Evolutionary conservation across 768 basidiomycete species (phyloP).

Genomic region (Dacryopinax spathularia): DNA sequence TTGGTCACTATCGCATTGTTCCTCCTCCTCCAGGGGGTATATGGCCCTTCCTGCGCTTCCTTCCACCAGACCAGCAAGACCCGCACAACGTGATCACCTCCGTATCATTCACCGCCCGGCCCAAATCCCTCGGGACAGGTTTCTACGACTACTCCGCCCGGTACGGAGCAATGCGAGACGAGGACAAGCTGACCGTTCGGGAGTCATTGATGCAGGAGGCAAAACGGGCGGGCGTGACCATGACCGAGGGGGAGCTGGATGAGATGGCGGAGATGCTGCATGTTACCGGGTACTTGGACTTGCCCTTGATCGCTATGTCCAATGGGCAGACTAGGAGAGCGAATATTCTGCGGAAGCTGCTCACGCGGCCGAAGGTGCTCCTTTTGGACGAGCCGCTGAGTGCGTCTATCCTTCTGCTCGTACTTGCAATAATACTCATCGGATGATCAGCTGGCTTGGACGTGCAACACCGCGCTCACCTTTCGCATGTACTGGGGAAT

Average conservation of each 20-base stretch:
- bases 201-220: constrained; percentile 52
- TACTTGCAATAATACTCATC: neutral
- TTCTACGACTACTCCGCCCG: constrained; percentile 91
- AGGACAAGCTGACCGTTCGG: constrained; percentile 62
- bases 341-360: constrained; percentile 61
- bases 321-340: constrained; percentile 88
- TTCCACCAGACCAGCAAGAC: constrained; percentile 22
- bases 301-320: constrained; percentile 72
- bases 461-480: constrained; percentile 37
- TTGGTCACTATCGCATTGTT: constrained; percentile 55
- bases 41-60: constrained; percentile 50
- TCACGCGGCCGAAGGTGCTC: constrained; percentile 55
- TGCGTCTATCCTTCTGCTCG: constrained; percentile 26
- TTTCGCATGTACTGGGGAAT: constrained; percentile 41
- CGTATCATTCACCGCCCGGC: constrained; percentile 56
- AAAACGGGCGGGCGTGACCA: constrained; percentile 16
- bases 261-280: constrained; percentile 42
- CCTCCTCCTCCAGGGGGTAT: constrained; percentile 51
- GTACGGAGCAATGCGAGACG: constrained; percentile 77
- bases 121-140: constrained; percentile 30
- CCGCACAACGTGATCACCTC: constrained; percentile 37
- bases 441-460: constrained; percentile 63
- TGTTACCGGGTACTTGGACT: constrained; percentile 50
- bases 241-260: constrained; percentile 29
- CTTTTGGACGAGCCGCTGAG: constrained; percentile 88